Base-by-base conservation (phyloP, 805 yeast genomes). In the Metschnikowia dekortorum region DNA sequence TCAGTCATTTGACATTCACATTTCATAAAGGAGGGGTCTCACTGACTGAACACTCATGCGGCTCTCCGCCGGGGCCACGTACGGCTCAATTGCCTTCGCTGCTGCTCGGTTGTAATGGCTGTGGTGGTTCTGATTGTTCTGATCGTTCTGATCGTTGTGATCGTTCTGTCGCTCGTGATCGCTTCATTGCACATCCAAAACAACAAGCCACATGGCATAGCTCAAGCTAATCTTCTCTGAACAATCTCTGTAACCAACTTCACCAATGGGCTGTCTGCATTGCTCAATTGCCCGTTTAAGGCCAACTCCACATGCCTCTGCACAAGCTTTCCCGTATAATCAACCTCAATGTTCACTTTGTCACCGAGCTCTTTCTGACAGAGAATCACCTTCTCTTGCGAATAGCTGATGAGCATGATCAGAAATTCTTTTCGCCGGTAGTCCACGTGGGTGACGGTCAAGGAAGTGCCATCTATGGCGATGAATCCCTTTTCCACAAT, bases 401-500 rank as follows among this genome's bases (percentile, higher is more conserved):
- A 90, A 64, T 91, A 91, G 38, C 88, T 85, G 50, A 94, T 87
- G 85, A 94, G 84, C 85, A 91, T 88, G 48, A 94, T 89, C 45
- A 88, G 80, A 61, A 94, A 94, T 14, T 79, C 76, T 28, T 64
- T 68, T 5, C 58, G 63, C 6, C 61, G 63, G 58, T 83, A 82
- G 63, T 90, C 84, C 4, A 91, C 97, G 28, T 74, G 75, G 0
- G 92, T 89, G 9, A 94, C 84, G 0, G 99, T 94, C 56, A 94
- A 75, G 22, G 96, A 88, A 1, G 96, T 86, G 34, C 99, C 99
- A 64, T 94, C 99, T 14, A 94, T 70, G 28, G 94, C 82, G 51
- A 94, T 85, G 62, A 92, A 94, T 4, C 99, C 99, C 70, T 94
- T 94, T 63, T 89, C 96, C 9, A 94, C 98, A 53, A 94, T 85